A percentile compares a stretch with the other conserved stretches of the same genome.
Conservation (phyloP, 2,329 filamentous ascomycete genomes). For the Verticillium dahliae region DNA sequence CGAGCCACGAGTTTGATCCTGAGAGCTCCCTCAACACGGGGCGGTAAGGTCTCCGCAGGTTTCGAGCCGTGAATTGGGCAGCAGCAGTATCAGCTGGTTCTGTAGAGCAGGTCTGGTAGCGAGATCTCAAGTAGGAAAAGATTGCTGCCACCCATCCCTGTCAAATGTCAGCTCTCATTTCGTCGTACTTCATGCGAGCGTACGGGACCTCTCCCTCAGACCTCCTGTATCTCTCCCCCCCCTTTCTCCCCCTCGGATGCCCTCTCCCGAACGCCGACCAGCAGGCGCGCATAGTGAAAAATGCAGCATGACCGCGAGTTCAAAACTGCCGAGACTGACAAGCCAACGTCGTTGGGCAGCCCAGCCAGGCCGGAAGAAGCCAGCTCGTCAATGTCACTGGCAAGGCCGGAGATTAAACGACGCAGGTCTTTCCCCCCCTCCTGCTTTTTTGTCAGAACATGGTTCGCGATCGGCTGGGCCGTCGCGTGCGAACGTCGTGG, state of each 20-base stretch:
- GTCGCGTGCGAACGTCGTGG: background rate
- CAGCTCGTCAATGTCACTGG: too few species aligned
- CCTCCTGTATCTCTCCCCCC: background rate
- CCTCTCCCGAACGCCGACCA: background rate
- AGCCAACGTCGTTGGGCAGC: background rate
- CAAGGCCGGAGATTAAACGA: background rate
- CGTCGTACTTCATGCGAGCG: background rate
- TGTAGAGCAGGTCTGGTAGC: background rate
- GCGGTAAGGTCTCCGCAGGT: slow-evolving; percentile 16
- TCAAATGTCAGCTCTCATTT: background rate
- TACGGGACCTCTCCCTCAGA: too few species aligned
- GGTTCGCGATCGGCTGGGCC: background rate
- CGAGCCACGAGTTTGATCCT: slow-evolving; percentile 50
- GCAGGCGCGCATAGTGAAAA: background rate
- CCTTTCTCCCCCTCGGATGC: background rate
- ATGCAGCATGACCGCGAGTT: background rate
- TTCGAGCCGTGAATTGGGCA: background rate
- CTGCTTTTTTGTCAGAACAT: too few species aligned
- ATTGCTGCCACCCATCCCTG: background rate
- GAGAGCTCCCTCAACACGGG: slow-evolving; percentile 58
- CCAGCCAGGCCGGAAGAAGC: background rate
- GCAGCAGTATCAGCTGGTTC: background rate
- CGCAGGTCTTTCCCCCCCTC: background rate
- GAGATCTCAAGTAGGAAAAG: background rate
- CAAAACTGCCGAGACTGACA: background rate